Evolutionary conservation across 2,329 filamentous ascomycete genomes (phyloP).

Genomic region (Exserohilum turcica): DNA sequence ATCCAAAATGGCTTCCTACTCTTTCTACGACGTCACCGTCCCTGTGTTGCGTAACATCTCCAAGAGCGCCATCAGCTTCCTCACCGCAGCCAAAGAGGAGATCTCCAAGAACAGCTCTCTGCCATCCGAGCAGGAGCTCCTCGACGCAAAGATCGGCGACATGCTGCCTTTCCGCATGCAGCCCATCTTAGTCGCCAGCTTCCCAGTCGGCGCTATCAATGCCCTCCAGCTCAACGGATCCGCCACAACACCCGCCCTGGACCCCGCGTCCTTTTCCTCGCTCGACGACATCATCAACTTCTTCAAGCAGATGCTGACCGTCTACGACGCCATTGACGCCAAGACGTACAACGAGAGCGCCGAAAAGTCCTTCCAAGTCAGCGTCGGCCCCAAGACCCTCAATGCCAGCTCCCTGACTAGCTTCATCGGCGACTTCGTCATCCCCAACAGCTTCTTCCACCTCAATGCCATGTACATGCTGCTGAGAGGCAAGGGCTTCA

Average conservation of each 20-base stretch:
- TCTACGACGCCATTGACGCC: slow-evolving; percentile 23
- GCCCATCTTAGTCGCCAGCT: slow-evolving; percentile 25
- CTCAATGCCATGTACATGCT: slow-evolving; percentile 34
- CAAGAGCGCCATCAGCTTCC: slow-evolving; percentile 20
- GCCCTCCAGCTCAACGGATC: slow-evolving; percentile 10
- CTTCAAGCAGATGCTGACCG: slow-evolving; percentile 20
- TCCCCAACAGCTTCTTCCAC: slow-evolving; percentile 33
- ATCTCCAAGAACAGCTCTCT: slow-evolving; percentile 14
- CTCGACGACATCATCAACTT: slow-evolving; percentile 28
- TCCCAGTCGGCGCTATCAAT: slow-evolving; percentile 13
- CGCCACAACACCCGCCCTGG: slow-evolving; percentile 11
- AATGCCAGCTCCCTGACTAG: slow-evolving; percentile 21
- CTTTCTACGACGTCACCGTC: slow-evolving; percentile 25
- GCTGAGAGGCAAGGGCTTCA: slow-evolving; percentile 25
- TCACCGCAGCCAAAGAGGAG: slow-evolving; percentile 25
- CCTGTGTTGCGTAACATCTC: slow-evolving; percentile 17
- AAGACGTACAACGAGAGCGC: slow-evolving; percentile 25
- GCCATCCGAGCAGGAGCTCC: slow-evolving; percentile 23
- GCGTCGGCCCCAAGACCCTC: slow-evolving; percentile 14
- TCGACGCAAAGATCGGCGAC: slow-evolving; percentile 22
- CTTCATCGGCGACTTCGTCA: slow-evolving; percentile 19
- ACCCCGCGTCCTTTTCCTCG: slow-evolving; percentile 16
- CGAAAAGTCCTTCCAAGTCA: slow-evolving; percentile 20
- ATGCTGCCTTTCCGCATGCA: slow-evolving; percentile 31
- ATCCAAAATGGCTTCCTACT: slow-evolving; percentile 24